Evolutionary conservation across 2,329 filamentous ascomycete genomes (phyloP), one percentile per base, ranked within the genome.

Genomic region (Sarocladiaceae sp.): DNA sequence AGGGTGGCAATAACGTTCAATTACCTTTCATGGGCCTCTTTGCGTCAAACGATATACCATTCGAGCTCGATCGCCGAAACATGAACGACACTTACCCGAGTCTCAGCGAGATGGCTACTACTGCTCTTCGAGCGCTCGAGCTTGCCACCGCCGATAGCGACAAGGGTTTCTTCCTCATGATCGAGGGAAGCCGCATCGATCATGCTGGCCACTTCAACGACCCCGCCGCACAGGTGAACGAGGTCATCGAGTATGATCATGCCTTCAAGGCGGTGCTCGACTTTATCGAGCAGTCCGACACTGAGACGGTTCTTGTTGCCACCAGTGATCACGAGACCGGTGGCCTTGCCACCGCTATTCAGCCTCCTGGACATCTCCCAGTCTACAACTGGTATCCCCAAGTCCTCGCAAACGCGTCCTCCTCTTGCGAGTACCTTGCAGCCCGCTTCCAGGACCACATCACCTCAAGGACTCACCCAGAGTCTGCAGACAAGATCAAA

Each of bases 311-410:
- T 10, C 79, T 99, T 60, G 87, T 99, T 37, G 84, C 84, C 54
- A 99, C 94, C 3, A 96, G 90, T 54, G 94, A 99, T 69, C 94
- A 99, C 66, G 94, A 99, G 68, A 99, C 94, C 1, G 94, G 94
- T 25, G 94, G 94, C 39, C 77, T 99, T 2, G 79, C 90, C 2
- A 83, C 86, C 17, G 93, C 92, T 23, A 80, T 90, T 60, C 94
- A 83, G 63, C 69, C 76, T 46, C 74, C 75, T 11, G 72, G 71
- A 29, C 72, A 80, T 53, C 69, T 76, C 15, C 79, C 80, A 2
- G 73, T 82, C 25, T 84, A 84, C 63, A 71, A 50, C 62, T 99
- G 94, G 94, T 88, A 90, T 62, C 94, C 94, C 1, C 74, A 80
- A 37, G 86, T 88, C 17, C 82, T 99, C 3, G 86, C 87, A 59